Base-by-base conservation (phyloP, 257 asterid genomes). In the Parsonsia alboflavescens region DNA sequence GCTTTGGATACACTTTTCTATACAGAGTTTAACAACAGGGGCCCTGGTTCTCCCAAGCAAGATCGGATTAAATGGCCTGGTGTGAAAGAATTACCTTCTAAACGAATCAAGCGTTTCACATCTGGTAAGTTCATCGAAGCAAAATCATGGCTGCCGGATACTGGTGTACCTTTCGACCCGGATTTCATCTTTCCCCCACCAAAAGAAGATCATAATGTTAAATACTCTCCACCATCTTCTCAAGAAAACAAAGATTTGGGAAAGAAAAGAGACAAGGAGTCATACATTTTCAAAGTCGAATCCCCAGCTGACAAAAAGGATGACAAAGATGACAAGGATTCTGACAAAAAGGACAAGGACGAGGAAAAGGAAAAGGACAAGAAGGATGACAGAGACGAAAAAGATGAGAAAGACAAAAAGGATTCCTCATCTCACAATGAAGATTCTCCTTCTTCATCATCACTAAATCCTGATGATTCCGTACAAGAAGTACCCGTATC, bases 21-120 rank as follows among this genome's bases (percentile, higher is more conserved):
- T 82, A 79, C 91, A 0, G 98, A 92, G 58, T 90, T 89, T 80
- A 92, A 92, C 79, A 92, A 92, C 79, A 76, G 89, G 22, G 98
- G 98, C 0, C 90, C 93, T 0, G 96, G 86, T 5, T 81, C 98
- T 0, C 74, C 79, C 7, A 92, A 92, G 87, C 67, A 49, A 4
- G 63, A 76, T 0, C 90, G 97, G 5, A 83, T 77, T 4, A 79
- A 78, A 48, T 92, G 98, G 98, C 48, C 78, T 0, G 97, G 98
- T 1, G 78, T 93, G 16, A 93, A 88, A 76, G 98, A 93, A 78
- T 76, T 93, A 69, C 96, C 88, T 0, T 48, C 82, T 0, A 56
- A 46, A 10, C 83, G 97, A 17, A 77, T 93, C 13, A 74, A 80
- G 72, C 85, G 97, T 24, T 93, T 88, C 80, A 85, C 93, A 3